These are phyloP conservation scores for Trichophyton verrucosum DNA, from an alignment of 2,329 filamentous ascomycete genomes.

Conservation along the genomic window DNA sequence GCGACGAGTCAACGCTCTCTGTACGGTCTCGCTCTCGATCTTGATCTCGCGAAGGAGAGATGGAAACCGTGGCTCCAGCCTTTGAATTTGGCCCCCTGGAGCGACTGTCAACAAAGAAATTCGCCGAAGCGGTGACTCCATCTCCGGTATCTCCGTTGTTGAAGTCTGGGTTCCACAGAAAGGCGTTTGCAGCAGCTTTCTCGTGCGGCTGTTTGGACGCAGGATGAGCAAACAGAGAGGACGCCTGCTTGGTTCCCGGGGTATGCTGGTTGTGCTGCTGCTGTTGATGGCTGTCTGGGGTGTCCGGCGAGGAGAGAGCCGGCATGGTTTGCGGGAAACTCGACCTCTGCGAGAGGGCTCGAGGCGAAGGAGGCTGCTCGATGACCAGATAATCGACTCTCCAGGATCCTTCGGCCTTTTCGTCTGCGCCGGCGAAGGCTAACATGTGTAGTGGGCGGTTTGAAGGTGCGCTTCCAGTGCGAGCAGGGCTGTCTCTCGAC, in stretches of 20 bases:
- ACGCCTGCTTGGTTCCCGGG: slow-evolving; percentile 14
- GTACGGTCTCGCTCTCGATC: neutral
- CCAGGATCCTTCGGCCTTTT: slow-evolving; percentile 4
- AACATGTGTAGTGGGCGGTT: neutral
- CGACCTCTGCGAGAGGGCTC: neutral
- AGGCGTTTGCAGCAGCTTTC: slow-evolving; percentile 33
- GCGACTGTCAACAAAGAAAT: slow-evolving; percentile 28
- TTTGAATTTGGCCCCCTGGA: slow-evolving; percentile 44
- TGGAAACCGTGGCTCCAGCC: neutral
- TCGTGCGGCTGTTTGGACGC: slow-evolving; percentile 33
- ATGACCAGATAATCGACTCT: slow-evolving; percentile 2
- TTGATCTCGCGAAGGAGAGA: neutral
- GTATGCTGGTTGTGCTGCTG: slow-evolving; percentile 25
- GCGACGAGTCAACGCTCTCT: slow-evolving; percentile 10
- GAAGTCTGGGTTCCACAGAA: slow-evolving; percentile 34
- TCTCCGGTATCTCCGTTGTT: slow-evolving; percentile 32
- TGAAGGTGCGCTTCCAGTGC: neutral
- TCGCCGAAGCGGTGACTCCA: slow-evolving; percentile 26
- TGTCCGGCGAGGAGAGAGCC: slow-evolving; percentile 9
- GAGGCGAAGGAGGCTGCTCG: neutral
- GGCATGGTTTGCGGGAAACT: neutral
- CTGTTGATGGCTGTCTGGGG: slow-evolving; percentile 7
- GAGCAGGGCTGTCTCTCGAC: neutral
- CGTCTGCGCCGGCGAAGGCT: neutral
- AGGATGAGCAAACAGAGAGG: slow-evolving; percentile 27